Evolutionary conservation across 805 yeast species (phyloP).

Genomic region (Candida germanica): DNA sequence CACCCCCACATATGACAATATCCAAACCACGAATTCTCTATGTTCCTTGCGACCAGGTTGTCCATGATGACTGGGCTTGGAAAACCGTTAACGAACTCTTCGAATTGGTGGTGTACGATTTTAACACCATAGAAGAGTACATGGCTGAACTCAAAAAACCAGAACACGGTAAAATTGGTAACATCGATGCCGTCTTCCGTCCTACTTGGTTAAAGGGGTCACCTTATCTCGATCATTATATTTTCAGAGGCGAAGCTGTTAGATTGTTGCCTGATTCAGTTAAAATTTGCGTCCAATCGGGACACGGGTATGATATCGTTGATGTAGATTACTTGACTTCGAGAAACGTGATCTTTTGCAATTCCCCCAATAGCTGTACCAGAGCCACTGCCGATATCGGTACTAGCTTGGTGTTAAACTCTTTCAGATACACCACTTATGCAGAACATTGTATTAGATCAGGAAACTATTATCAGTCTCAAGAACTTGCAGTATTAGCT

Average conservation of each 20-base stretch:
- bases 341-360: slow-evolving; percentile 32
- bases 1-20: not conserved
- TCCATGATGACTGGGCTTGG: slow-evolving; percentile 39
- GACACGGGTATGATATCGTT: slow-evolving; percentile 40
- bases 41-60: slow-evolving; percentile 34
- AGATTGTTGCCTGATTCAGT: slow-evolving; percentile 29
- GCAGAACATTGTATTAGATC: slow-evolving; percentile 38
- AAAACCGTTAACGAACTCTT: slow-evolving; percentile 30
- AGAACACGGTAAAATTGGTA: slow-evolving; percentile 29
- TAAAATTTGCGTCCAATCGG: slow-evolving; percentile 35
- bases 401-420: slow-evolving; percentile 24
- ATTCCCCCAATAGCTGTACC: slow-evolving; percentile 37
- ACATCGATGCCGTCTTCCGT: slow-evolving; percentile 35
- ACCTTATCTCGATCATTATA: slow-evolving; percentile 35
- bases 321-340: slow-evolving; percentile 34
- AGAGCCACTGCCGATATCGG: slow-evolving; percentile 43
- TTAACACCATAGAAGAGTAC: slow-evolving; percentile 30
- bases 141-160: slow-evolving; percentile 33
- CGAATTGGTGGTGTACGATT: slow-evolving; percentile 31
- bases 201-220: slow-evolving; percentile 37
- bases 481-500: slow-evolving; percentile 26
- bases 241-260: slow-evolving; percentile 31
- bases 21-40: slow-evolving; percentile 34
- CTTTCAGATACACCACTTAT: slow-evolving; percentile 33
- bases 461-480: slow-evolving; percentile 28